Base-by-base conservation (phyloP, 257 asterid species). In the Petrea volubilis region DNA sequence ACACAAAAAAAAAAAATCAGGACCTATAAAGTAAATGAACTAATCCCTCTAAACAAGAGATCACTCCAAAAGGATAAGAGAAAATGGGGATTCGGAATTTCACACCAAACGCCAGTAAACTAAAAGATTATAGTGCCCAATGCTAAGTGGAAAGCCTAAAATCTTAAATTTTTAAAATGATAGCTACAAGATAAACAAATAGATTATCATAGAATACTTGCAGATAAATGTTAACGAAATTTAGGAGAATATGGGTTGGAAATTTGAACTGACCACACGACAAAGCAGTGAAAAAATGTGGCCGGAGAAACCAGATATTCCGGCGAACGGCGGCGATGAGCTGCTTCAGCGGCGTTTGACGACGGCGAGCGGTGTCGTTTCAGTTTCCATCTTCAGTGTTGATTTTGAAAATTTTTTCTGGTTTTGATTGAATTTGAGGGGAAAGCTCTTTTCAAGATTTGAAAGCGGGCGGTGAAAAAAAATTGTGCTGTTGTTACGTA, bases 401-500 rank as follows among this genome's bases (percentile, higher is more conserved):
- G 53, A 65, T 27, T 67, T 75, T 76, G 76, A 71, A 38, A 38
- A 71, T 12, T n/a, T 61, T 62, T 60, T 65, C 52, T 50, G 46
- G 59, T 62, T 43, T 59, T 29, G 64, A 57, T 81, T 65, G 58
- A 76, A 75, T 66, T 72, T 36, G 65, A 51, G 71, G 72, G 50
- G 67, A 51, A 23, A 64, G 25, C 66, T n/a, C n/a, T 58, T 28
- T 58, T 31, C 24, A 70, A 50, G 71, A 70, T 74, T 79, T 79
- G 77, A 79, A 79, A 57, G 43, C 31, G 58, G 52, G 74, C 77
- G 12, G 67, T 18, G 36, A 46, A 55, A n/a, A n/a, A n/a, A n/a
- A n/a, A n/a, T n/a, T 65, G 53, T 53, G 70, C 9, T 62, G 82
- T 74, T 69, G 82, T n/a, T 78, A 78, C 78, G 29, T 50, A 49